phyloP scores from a whole-genome alignment of 2,329 filamentous ascomycete genomes.

The Fusarium sp. region DNA sequence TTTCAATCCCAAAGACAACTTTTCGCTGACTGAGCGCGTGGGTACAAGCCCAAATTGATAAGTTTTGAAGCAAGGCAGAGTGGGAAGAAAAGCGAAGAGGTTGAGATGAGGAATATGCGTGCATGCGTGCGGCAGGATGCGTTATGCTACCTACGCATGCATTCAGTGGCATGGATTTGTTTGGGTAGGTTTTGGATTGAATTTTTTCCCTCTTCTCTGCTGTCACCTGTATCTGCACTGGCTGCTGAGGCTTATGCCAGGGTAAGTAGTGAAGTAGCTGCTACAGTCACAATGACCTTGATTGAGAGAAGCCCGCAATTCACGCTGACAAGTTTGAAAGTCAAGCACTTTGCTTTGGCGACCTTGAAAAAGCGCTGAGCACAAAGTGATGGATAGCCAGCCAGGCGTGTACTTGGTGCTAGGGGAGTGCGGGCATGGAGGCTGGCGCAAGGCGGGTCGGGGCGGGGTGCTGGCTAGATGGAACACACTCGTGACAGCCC shows the following conservation, averaged over 20 bases:
- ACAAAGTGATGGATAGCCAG: conserved; percentile 17
- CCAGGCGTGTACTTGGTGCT: conserved; percentile 38
- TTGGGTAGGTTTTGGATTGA: conserved; percentile 20
- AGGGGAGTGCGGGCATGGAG: conserved; percentile 41
- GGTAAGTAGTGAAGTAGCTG: conserved; percentile 33
- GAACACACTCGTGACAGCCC: conserved; percentile 47
- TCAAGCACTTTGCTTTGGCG: conserved; percentile 10
- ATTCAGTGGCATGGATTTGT: conserved; percentile 43
- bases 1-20: conserved; percentile 6
- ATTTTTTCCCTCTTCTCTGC: neutral
- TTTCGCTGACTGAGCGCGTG: conserved; percentile 31
- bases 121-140: conserved; percentile 37
- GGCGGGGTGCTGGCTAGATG: conserved; percentile 46
- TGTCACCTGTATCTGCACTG: conserved; percentile 27
- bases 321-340: conserved; percentile 25
- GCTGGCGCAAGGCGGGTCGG: conserved; percentile 46
- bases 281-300: conserved; percentile 11
- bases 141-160: conserved; percentile 41
- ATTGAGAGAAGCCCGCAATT: conserved; percentile 26
- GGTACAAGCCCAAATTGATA: conserved; percentile 11
- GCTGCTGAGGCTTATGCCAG: conserved; percentile 40
- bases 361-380: conserved; percentile 24
- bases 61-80: conserved; percentile 8
- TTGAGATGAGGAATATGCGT: conserved; percentile 14
- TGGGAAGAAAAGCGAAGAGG: conserved; percentile 12